phyloP scores from a whole-genome alignment of 2,329 filamentous ascomycete species.

The Hortaea werneckii region DNA sequence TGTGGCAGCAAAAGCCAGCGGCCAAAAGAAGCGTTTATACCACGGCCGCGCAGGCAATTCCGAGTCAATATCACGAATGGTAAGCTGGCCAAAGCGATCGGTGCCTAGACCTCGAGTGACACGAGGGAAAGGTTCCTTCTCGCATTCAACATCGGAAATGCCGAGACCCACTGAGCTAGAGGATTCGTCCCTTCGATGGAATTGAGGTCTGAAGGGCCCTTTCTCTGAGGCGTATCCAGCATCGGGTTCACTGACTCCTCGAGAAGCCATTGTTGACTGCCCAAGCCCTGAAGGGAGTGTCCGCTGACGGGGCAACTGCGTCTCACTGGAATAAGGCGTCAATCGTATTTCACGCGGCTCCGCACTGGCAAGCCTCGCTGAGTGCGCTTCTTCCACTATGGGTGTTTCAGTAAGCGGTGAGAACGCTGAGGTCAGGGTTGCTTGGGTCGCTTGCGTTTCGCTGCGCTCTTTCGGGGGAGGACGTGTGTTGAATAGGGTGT shows the following conservation, averaged over 20 bases:
- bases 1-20: slow-evolving; percentile 21
- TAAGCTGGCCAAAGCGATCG: slow-evolving; percentile 21
- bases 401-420: slow-evolving; percentile 22
- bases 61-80: slow-evolving; percentile 17
- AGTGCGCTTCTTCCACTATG: slow-evolving; percentile 19
- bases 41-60: slow-evolving; percentile 11
- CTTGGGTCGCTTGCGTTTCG: slow-evolving; percentile 8
- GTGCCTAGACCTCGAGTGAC: slow-evolving; percentile 4
- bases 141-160: slow-evolving; percentile 4
- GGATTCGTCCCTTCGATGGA: slow-evolving; percentile 4
- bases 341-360: no score
- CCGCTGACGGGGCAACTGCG: no score
- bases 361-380: slow-evolving; percentile 13
- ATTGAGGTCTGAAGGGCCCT: slow-evolving; percentile 1
- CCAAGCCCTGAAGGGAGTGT: not conserved
- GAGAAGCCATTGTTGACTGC: slow-evolving; percentile 9
- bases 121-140: slow-evolving; percentile 15
- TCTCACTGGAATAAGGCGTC: no score
- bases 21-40: slow-evolving; percentile 21
- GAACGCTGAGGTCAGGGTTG: slow-evolving; percentile 12
- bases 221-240: slow-evolving; percentile 5
- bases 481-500: slow-evolving; percentile 1
- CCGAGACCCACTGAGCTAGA: slow-evolving; percentile 5
- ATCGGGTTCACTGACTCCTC: slow-evolving; percentile 1
- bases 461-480: slow-evolving; percentile 1